These are phyloP conservation scores for Xylaria curta DNA, from an alignment of 495 filamentous ascomycete species.

Conservation along the genomic window DNA sequence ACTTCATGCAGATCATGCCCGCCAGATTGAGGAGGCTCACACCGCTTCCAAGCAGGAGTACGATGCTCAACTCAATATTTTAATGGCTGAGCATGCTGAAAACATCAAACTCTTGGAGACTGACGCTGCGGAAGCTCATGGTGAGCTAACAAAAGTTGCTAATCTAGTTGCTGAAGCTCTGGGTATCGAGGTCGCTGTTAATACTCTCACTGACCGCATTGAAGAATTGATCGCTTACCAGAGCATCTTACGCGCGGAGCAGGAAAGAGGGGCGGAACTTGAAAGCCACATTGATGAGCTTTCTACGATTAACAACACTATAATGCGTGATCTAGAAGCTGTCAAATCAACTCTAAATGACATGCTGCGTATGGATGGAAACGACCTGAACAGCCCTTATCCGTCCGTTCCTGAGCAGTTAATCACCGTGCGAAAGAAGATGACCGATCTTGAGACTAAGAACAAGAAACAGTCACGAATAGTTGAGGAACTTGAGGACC, in stretches of 20 bases:
- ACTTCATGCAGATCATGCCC: slow-evolving; percentile 52
- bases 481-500: slow-evolving; percentile 95
- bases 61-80: slow-evolving; percentile 50
- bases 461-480: slow-evolving; percentile 85
- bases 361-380: slow-evolving; percentile 49
- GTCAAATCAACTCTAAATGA: slow-evolving; percentile 54
- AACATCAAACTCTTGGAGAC: slow-evolving; percentile 66
- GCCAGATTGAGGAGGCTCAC: slow-evolving; percentile 57
- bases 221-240: slow-evolving; percentile 56
- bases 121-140: slow-evolving; percentile 73
- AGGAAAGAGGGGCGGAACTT: slow-evolving; percentile 61
- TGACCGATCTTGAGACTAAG: slow-evolving; percentile 65
- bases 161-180: slow-evolving; percentile 61
- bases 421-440: slow-evolving; percentile 74
- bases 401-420: slow-evolving; percentile 71
- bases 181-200: slow-evolving; percentile 59
- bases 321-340: slow-evolving; percentile 61
- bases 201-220: slow-evolving; percentile 62
- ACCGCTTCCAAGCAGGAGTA: slow-evolving; percentile 47
- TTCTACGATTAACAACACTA: slow-evolving; percentile 58
- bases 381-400: slow-evolving; percentile 56
- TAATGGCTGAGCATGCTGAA: slow-evolving; percentile 63
- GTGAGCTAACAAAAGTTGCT: slow-evolving; percentile 69
- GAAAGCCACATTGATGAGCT: slow-evolving; percentile 56
- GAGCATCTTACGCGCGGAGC: slow-evolving; percentile 58